Conservation (phyloP, 2,329 filamentous ascomycete genomes). For the Fusarium tjaetaba region DNA sequence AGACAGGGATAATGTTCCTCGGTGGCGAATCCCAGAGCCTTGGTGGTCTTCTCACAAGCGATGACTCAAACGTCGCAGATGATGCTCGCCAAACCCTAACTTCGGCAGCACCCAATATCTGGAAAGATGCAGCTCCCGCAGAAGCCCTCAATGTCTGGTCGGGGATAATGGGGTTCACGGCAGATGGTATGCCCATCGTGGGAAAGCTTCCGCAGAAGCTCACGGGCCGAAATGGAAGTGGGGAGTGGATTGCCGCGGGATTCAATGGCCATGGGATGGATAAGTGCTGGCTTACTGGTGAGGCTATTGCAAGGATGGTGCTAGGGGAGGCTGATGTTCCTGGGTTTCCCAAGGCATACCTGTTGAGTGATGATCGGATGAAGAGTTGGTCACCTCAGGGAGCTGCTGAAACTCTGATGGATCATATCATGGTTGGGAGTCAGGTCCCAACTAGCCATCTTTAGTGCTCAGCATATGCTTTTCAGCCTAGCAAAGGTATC, state of each 20-base stretch:
- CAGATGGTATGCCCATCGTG: conserved; percentile 59
- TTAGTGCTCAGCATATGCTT: neutral
- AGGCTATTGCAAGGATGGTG: conserved; percentile 48
- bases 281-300: conserved; percentile 60
- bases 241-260: conserved; percentile 60
- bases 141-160: conserved; percentile 55
- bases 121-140: conserved; percentile 9
- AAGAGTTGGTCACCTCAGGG: conserved; percentile 13
- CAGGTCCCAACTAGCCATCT: conserved; percentile 12
- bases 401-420: conserved; percentile 27
- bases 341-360: conserved; percentile 32
- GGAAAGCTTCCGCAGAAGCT: conserved; percentile 51
- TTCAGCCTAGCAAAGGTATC: neutral
- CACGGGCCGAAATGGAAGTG: conserved; percentile 27
- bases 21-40: conserved; percentile 58
- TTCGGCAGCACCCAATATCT: conserved; percentile 52
- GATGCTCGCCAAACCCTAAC: conserved; percentile 47
- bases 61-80: conserved; percentile 54
- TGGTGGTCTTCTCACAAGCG: conserved; percentile 54
- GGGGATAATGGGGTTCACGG: conserved; percentile 58
- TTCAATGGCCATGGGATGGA: conserved; percentile 63
- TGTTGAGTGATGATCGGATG: conserved; percentile 7
- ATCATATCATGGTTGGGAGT: conserved; percentile 20
- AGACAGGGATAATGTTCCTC: conserved; percentile 58
- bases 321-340: conserved; percentile 35